These are phyloP conservation scores for Trypanosoma scelopori DNA, from an alignment of 208 protist species.

Conservation along the genomic window DNA sequence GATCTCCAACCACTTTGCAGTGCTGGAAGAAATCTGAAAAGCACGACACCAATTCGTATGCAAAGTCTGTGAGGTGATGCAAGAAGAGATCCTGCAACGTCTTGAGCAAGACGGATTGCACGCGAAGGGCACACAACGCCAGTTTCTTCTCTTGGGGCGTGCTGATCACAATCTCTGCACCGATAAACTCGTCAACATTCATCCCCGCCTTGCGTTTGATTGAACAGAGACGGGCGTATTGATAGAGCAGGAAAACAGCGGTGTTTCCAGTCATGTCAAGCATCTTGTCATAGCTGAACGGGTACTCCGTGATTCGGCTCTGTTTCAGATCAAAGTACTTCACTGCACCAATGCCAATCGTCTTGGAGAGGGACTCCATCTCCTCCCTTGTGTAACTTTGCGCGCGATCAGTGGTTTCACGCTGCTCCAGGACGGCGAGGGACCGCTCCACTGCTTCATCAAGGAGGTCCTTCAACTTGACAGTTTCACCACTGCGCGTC, in stretches of 20 bases:
- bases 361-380: slow-evolving; percentile 77
- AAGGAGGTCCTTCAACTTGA: slow-evolving; percentile 95
- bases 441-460: slow-evolving; percentile 93
- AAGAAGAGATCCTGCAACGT: slow-evolving; percentile 91
- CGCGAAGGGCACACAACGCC: slow-evolving; percentile 80
- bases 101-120: slow-evolving; percentile 88
- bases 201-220: slow-evolving; percentile 92
- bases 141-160: slow-evolving; percentile 86
- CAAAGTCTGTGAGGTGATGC: slow-evolving; percentile 95
- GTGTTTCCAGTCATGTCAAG: slow-evolving; percentile 96
- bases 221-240: slow-evolving; percentile 95
- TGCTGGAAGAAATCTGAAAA: slow-evolving; percentile 97
- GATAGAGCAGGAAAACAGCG: slow-evolving; percentile 97
- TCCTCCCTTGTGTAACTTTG: slow-evolving; percentile 86
- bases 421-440: slow-evolving; percentile 77
- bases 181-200: slow-evolving; percentile 46
- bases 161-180: slow-evolving; percentile 66
- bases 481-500: slow-evolving; percentile 94
- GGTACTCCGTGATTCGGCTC: slow-evolving; percentile 93
- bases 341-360: slow-evolving; percentile 94
- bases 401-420: slow-evolving; percentile 68
- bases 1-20: slow-evolving; percentile 86
- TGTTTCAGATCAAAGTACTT: slow-evolving; percentile 98
- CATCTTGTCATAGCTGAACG: slow-evolving; percentile 97
- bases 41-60: slow-evolving; percentile 92